Percentiles rank a stretch among this genome's conserved stretches.
Evolutionary conservation across 75 land plant genomes (phyloP).

Genomic region (Adiantum capillusveneris): DNA sequence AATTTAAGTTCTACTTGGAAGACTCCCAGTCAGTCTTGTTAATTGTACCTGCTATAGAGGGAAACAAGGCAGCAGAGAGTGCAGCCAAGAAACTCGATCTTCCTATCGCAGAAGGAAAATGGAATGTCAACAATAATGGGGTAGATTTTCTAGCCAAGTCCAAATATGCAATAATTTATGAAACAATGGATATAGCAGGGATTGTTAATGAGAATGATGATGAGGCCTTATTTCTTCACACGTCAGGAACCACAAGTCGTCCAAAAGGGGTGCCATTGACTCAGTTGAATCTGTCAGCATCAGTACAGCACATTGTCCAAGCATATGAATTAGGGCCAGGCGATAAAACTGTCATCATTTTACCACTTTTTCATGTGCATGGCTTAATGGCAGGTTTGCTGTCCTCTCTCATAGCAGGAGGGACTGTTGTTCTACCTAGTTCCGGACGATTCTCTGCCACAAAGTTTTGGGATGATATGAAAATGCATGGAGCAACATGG

Average conservation of each 20-base stretch:
- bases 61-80: constrained; percentile 58
- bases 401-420: constrained; percentile 62
- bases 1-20: constrained; percentile 78
- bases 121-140: constrained; percentile 12
- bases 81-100: constrained; percentile 68
- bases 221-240: constrained; percentile 85
- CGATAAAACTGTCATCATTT: constrained; percentile 71
- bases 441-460: constrained; percentile 89
- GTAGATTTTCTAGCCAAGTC: background rate
- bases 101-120: constrained; percentile 38
- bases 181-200: background rate
- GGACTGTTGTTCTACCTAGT: constrained; percentile 71
- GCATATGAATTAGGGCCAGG: constrained; percentile 55
- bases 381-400: constrained; percentile 73
- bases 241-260: constrained; percentile 96
- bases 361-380: constrained; percentile 95
- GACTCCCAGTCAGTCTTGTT: constrained; percentile 75
- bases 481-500: constrained; percentile 58
- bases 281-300: constrained; percentile 73
- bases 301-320: constrained; percentile 51
- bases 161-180: background rate
- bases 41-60: constrained; percentile 37
- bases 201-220: constrained; percentile 1
- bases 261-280: constrained; percentile 95
- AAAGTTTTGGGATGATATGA: constrained; percentile 86